Evolutionary conservation across 2,329 filamentous ascomycete species (phyloP).

Genomic region (Botryotinia globosa): DNA sequence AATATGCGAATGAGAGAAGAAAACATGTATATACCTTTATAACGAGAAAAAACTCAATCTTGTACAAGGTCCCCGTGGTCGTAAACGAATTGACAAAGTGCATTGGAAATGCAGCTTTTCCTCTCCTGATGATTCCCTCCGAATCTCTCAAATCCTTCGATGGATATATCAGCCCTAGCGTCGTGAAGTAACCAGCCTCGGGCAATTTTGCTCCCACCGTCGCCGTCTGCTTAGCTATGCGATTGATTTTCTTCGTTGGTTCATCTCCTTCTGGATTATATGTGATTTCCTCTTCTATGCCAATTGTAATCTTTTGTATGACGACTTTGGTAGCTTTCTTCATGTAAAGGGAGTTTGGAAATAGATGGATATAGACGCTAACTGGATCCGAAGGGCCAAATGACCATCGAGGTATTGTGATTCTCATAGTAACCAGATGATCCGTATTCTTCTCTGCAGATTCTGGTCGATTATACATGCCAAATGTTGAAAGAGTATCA

Average conservation of each 20-base stretch:
- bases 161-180: slow-evolving; percentile 86
- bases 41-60: slow-evolving; percentile 94
- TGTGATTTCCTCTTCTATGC: slow-evolving; percentile 97
- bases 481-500: slow-evolving; percentile 95
- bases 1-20: neutral
- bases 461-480: slow-evolving; percentile 98
- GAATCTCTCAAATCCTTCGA: slow-evolving; percentile 82
- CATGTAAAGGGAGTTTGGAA: slow-evolving; percentile 88
- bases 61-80: slow-evolving; percentile 90
- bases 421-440: slow-evolving; percentile 86
- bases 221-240: slow-evolving; percentile 79
- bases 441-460: slow-evolving; percentile 81
- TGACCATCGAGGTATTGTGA: slow-evolving; percentile 91
- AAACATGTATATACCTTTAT: slow-evolving; percentile 68
- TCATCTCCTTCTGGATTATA: slow-evolving; percentile 98
- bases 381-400: slow-evolving; percentile 95
- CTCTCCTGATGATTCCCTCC: slow-evolving; percentile 82
- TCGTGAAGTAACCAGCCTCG: slow-evolving; percentile 88
- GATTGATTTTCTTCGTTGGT: slow-evolving; percentile 84
- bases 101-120: slow-evolving; percentile 82
- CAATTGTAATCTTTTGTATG: slow-evolving; percentile 89
- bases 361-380: slow-evolving; percentile 90
- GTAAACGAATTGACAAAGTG: slow-evolving; percentile 90
- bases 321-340: slow-evolving; percentile 87
- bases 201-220: slow-evolving; percentile 79